Conservation (phyloP, 352 stramenopile genomes). For the Plasmopara muralis region DNA sequence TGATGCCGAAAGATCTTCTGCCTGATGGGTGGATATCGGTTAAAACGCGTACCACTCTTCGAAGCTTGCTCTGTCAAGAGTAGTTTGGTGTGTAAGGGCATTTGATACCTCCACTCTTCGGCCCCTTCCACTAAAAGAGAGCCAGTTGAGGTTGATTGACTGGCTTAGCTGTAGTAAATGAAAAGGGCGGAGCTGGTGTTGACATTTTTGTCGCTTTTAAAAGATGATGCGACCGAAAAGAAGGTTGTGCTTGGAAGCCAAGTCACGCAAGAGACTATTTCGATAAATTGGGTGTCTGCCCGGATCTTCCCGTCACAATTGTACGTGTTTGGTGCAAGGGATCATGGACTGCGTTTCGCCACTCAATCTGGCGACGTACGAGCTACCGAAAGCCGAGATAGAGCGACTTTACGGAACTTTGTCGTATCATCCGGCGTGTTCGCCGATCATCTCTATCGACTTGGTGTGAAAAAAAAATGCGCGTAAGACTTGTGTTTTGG, state of each 20-base stretch:
- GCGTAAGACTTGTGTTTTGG: constrained; percentile 13
- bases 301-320: too few relatives aligned
- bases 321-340: too few relatives aligned
- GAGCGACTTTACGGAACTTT: too few relatives aligned
- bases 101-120: constrained; percentile 3
- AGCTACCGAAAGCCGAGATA: too few relatives aligned
- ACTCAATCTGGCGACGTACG: too few relatives aligned
- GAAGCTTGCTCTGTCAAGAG: constrained; percentile 9
- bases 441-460: constrained; percentile 16
- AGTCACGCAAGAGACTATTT: constrained; percentile 6
- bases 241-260: constrained; percentile 13
- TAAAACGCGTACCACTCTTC: constrained; percentile 2
- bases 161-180: constrained; percentile 27
- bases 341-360: too few relatives aligned
- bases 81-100: not conserved
- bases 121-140: constrained; percentile 1
- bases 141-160: not conserved
- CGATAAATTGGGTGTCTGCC: too few relatives aligned
- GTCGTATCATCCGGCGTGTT: constrained; percentile 13
- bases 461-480: constrained; percentile 22
- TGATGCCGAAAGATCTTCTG: constrained; percentile 19
- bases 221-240: constrained; percentile 17
- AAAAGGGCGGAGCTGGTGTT: constrained; percentile 13
- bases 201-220: constrained; percentile 30
- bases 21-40: constrained; percentile 3